Evolutionary conservation across 371 early-diverging fungal genomes (phyloP).

Genomic region (Ordospora pajunii): DNA sequence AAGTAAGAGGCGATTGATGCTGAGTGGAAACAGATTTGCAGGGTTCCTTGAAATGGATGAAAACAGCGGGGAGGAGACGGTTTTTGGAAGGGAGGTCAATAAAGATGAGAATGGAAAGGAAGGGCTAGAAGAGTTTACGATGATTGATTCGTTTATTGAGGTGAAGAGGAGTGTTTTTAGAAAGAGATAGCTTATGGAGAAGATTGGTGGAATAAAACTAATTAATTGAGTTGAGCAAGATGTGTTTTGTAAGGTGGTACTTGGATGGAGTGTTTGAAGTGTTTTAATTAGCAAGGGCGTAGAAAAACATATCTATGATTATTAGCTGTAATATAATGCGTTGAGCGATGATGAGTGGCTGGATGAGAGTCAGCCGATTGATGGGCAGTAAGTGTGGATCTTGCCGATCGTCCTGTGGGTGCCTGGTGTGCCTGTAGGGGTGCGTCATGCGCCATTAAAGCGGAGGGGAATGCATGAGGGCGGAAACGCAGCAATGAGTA

Average conservation of each 20-base stretch:
- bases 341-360: neutral
- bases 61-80: neutral
- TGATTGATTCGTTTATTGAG: conserved; percentile 14
- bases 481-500: conserved; percentile 41
- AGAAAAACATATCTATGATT: neutral
- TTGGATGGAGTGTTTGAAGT: neutral
- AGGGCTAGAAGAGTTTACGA: conserved; percentile 11
- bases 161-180: conserved; percentile 13
- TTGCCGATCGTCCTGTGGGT: neutral
- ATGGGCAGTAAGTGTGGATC: neutral
- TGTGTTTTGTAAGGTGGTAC: too few species aligned
- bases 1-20: neutral
- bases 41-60: neutral
- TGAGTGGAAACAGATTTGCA: neutral
- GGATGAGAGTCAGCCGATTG: neutral
- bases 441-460: neutral
- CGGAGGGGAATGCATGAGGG: conserved; percentile 32
- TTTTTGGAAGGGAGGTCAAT: neutral
- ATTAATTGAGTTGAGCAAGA: neutral
- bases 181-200: neutral
- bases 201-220: neutral
- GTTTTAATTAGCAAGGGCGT: neutral
- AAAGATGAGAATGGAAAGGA: neutral
- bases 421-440: neutral
- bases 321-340: neutral